Evolutionary conservation across 208 protist genomes (phyloP), one percentile per base, ranked within the genome.

Genomic region (Wallacemonas rigidus): DNA sequence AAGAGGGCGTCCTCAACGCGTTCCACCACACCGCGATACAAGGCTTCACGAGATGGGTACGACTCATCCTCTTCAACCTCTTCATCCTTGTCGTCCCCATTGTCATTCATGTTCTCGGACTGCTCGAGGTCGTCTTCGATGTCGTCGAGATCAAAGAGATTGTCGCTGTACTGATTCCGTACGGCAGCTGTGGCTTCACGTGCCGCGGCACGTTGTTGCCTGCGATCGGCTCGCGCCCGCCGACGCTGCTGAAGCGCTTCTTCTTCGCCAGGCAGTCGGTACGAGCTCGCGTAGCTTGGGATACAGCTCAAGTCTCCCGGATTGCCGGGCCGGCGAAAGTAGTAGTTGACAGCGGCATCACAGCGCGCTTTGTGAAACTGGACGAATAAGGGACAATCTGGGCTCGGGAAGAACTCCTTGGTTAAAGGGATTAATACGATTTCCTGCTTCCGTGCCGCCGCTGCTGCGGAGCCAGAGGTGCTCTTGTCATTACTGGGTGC

Each of bases 341-440:
- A 95, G 70, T 93, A 95, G 67, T 91, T 93, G 62, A 93, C 90
- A 51, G 84, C 83, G 2, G 86, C 84, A 73, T 95, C 88, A 77
- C 88, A 92, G 48, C 90, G 86, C 1, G 87, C 85, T 67, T 83
- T 77, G 75, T 93, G 85, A 56, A 95, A 93, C 80, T 93, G 90
- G 68, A 89, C 77, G 51, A 95, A 95, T 7, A 95, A 80, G 1
- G 90, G 77, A 47, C 90, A 95, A 71, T 95, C 87, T 0, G 85
- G 82, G 2, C 69, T 81, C 0, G 90, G 87, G 54, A 95, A 95
- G 73, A 86, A 95, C 64, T 91, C 83, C 57, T 82, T 81, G 1
- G 88, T 93, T 45, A 95, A 86, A 0, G 90, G 90, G 40, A 95
- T 87, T 12, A 95, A 74, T 14, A 95, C 82, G 56, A 95, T 88